These are phyloP conservation scores for Stemphylium beticola DNA, from an alignment of 2,329 filamentous ascomycete species.

Conservation along the genomic window DNA sequence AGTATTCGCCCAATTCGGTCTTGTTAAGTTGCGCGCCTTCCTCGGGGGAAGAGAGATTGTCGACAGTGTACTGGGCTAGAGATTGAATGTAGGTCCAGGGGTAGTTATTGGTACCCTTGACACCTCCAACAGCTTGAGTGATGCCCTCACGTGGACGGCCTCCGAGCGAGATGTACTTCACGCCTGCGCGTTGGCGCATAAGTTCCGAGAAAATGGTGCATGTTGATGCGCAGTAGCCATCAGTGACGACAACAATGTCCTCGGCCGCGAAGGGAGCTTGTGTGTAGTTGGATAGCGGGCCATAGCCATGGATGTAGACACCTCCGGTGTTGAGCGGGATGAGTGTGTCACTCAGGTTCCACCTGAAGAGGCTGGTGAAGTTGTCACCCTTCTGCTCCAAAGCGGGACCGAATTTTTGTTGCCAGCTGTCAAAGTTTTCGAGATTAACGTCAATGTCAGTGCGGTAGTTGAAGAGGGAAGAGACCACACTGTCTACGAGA, in stretches of 20 bases:
- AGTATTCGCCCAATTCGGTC: conserved; percentile 44
- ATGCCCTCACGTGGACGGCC: conserved; percentile 61
- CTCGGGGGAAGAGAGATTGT: conserved; percentile 28
- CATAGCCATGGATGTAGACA: conserved; percentile 40
- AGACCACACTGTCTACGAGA: conserved; percentile 45
- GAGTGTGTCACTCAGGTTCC: conserved; percentile 52
- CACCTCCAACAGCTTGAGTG: conserved; percentile 66
- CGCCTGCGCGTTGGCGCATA: conserved; percentile 58
- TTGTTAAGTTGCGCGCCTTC: conserved; percentile 38
- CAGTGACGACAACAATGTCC: conserved; percentile 61
- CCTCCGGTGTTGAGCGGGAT: conserved; percentile 43
- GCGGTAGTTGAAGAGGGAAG: conserved; percentile 55
- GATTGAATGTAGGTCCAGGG: conserved; percentile 42
- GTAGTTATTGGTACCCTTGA: conserved; percentile 60
- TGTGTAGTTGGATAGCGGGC: conserved; percentile 52
- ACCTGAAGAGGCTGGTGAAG: conserved; percentile 65
- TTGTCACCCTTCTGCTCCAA: conserved; percentile 55
- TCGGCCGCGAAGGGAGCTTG: conserved; percentile 55
- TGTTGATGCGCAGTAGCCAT: conserved; percentile 64
- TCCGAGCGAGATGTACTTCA: conserved; percentile 65
- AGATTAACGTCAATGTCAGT: conserved; percentile 56
- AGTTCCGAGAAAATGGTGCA: conserved; percentile 65
- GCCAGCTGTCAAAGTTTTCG: conserved; percentile 56
- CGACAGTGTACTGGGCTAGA: conserved; percentile 29
- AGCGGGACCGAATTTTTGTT: conserved; percentile 55